Conservation (phyloP, 2,329 filamentous ascomycete species). For the Nothophoma quercina region DNA sequence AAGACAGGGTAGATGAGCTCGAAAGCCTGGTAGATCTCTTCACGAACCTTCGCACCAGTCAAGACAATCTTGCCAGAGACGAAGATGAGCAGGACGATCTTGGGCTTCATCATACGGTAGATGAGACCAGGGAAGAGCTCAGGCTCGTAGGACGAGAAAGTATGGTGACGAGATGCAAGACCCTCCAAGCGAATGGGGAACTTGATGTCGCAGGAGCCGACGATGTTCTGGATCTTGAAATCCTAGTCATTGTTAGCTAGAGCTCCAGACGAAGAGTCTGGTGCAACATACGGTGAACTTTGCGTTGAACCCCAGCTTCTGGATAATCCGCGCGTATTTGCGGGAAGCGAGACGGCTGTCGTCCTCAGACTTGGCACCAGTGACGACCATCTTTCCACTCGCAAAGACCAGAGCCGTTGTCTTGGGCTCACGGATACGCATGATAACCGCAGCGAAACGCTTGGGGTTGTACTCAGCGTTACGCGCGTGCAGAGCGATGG, state of each 20-base stretch:
- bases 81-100: slow-evolving; percentile 97
- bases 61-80: slow-evolving; percentile 98
- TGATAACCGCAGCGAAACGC: slow-evolving; percentile 99
- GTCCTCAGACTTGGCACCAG: slow-evolving; percentile 96
- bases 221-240: slow-evolving; percentile 98
- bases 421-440: slow-evolving; percentile 99
- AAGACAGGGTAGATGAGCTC: slow-evolving; percentile 44
- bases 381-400: slow-evolving; percentile 99
- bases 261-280: slow-evolving; percentile 20
- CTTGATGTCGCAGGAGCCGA: slow-evolving; percentile 98
- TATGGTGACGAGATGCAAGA: slow-evolving; percentile 95
- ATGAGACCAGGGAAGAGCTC: slow-evolving; percentile 99
- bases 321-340: slow-evolving; percentile 98
- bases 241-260: slow-evolving; percentile 58
- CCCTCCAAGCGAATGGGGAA: slow-evolving; percentile 98
- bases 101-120: slow-evolving; percentile 99
- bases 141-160: slow-evolving; percentile 94
- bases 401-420: slow-evolving; percentile 98
- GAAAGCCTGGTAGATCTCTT: slow-evolving; percentile 75
- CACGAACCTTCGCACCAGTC: slow-evolving; percentile 95
- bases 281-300: slow-evolving; percentile 76
- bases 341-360: slow-evolving; percentile 95
- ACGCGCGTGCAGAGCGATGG: slow-evolving; percentile 95
- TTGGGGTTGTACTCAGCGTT: slow-evolving; percentile 99
- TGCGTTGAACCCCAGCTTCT: slow-evolving; percentile 99